Percentiles rank a stretch among this genome's conserved stretches.
These are phyloP conservation scores for Globisporangium cystogenes DNA, from an alignment of 352 stramenopile species.

Conservation along the genomic window DNA sequence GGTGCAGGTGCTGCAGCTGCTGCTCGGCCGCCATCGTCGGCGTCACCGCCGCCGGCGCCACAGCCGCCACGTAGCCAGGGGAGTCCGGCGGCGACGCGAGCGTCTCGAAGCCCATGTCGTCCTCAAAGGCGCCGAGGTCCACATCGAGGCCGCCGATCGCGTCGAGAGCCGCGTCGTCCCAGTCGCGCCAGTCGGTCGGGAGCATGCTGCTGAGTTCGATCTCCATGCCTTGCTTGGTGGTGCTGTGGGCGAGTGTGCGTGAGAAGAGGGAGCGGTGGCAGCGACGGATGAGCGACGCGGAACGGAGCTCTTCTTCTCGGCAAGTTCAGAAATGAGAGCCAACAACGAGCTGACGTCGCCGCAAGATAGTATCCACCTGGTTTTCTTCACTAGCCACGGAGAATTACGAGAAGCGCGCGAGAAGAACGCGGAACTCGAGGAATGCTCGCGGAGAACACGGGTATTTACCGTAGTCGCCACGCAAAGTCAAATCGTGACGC, in stretches of 20 bases:
- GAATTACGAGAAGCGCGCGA: not conserved
- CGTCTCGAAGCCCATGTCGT: slow-evolving; percentile 52
- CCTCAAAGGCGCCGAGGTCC: slow-evolving; percentile 44
- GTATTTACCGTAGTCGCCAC: too few species aligned
- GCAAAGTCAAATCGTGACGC: not conserved
- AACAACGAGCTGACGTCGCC: not conserved
- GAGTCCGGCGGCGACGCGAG: slow-evolving; percentile 21
- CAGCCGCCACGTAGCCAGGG: slow-evolving; percentile 15
- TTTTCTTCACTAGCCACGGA: too few species aligned
- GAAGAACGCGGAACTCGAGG: not conserved
- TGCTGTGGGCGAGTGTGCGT: not conserved
- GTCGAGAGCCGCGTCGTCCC: slow-evolving; percentile 35
- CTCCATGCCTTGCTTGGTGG: slow-evolving; percentile 7
- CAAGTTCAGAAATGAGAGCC: slow-evolving; percentile 20
- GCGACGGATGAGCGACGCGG: not conserved
- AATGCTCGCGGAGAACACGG: too few species aligned
- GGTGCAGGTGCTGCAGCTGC: slow-evolving; percentile 22
- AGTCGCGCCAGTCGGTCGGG: slow-evolving; percentile 31
- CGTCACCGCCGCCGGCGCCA: not conserved
- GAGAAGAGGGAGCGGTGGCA: not conserved
- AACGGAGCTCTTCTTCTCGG: not conserved
- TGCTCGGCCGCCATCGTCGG: slow-evolving; percentile 2
- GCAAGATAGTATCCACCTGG: too few species aligned
- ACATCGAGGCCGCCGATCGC: slow-evolving; percentile 31
- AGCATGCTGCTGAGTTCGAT: slow-evolving; percentile 17